Evolutionary conservation across 2,329 filamentous ascomycete species (phyloP), one percentile per base, ranked within the genome.

Genomic region (Cryphonectria nitschkei): DNA sequence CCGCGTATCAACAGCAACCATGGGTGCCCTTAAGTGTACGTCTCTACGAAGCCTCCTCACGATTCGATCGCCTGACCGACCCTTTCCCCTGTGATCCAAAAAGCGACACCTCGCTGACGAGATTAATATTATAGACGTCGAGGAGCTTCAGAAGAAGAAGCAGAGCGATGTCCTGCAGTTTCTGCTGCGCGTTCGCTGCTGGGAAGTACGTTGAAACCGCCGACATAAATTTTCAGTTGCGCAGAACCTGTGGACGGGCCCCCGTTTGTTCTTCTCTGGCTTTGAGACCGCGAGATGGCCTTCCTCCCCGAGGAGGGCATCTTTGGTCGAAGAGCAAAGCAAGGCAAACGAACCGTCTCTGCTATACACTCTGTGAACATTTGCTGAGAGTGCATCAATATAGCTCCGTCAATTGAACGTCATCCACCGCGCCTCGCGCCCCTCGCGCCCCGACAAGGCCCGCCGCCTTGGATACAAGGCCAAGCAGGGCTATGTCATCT

Each of bases 61-160:
- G 32, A 46, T 29, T n/a, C 60, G 32, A 68, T 39, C 63, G 52
- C 62, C 41, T 65, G 62, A 71, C 69, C 65, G 69, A 68, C 63
- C 39, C 16, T n/a, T 41, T 50, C 22, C 46, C 46, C 46, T 29
- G 8, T 50, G 39, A 37, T 6, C 56, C 43, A 54, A 7, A 56
- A 54, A 46, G n/a, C 41, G 43, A 62, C 34, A 52, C 54, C 46
- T 43, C 39, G 46, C 71, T 73, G 71, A 73, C 63, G 50, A 71
- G 58, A 22, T 43, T 52, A 63, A 60, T 46, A 54, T 26, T 50
- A 69, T 52, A 73, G 71, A 97, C 90, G 94, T 99, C 88, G 97
- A 99, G 92, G 96, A 99, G 91, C 93, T 99, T 89, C 94, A 98
- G 87, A 98, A 99, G 94, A 98, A 97, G 94, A 99, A 99, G 94